Percentiles rank a stretch among this genome's conserved stretches.
These are phyloP conservation scores for Dictyostelium firmibasis DNA, from an alignment of 78 protist species.

Conservation along the genomic window DNA sequence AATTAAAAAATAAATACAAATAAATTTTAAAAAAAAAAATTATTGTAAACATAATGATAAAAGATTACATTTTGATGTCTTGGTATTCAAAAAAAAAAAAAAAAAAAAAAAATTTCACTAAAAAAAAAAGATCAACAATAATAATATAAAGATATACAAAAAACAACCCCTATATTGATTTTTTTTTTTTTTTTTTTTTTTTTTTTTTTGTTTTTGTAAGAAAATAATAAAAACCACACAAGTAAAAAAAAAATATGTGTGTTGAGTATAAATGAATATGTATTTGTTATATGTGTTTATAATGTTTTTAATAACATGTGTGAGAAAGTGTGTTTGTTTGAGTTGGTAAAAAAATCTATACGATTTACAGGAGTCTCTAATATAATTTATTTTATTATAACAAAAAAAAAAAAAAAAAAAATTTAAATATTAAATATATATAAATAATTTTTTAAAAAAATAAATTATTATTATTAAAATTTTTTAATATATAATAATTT, in stretches of 20 bases:
- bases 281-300: not conserved
- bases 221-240: not conserved
- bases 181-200: too few relatives aligned
- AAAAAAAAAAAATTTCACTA: too few relatives aligned
- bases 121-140: not conserved
- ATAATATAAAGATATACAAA: not conserved
- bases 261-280: not conserved
- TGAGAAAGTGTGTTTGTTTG: not conserved
- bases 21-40: too few relatives aligned
- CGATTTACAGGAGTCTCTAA: not conserved
- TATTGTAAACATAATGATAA: not conserved
- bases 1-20: too few relatives aligned
- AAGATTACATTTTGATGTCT: not conserved
- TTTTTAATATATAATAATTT: not conserved
- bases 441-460: too few relatives aligned
- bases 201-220: not conserved
- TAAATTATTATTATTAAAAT: not conserved
- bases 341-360: not conserved
- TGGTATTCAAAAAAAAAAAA: not conserved
- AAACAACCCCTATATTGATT: not conserved
- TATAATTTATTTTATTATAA: not conserved
- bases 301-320: not conserved
- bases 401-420: not conserved
- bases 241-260: not conserved
- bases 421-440: not conserved